Evolutionary conservation across 2,329 filamentous ascomycete genomes (phyloP).

Genomic region (Didymella lethalis): DNA sequence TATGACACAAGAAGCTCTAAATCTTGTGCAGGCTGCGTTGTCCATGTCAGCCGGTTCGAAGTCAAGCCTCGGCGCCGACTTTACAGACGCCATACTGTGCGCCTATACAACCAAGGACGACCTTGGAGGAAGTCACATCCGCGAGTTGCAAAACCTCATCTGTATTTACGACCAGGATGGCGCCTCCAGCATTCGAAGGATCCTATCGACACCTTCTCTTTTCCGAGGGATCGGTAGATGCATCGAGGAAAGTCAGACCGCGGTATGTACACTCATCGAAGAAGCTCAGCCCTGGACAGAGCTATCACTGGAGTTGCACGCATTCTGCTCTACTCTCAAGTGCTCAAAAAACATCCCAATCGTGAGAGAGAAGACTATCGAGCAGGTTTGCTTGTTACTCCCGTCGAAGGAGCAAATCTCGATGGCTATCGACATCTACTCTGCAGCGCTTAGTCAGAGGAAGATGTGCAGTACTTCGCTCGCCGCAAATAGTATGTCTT

Average conservation of each 20-base stretch:
- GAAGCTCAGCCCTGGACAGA: conserved; percentile 27
- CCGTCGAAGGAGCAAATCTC: conserved; percentile 23
- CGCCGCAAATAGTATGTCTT: not conserved
- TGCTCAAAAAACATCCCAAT: conserved; percentile 21
- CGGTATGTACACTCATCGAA: conserved; percentile 30
- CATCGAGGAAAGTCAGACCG: conserved; percentile 33
- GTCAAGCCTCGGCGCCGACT: conserved; percentile 15
- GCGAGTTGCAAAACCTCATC: conserved; percentile 30
- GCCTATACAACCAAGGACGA: conserved; percentile 21
- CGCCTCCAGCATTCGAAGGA: conserved; percentile 25
- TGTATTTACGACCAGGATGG: conserved; percentile 22
- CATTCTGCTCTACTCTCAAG: conserved; percentile 30
- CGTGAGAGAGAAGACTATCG: conserved; percentile 5
- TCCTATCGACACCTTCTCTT: conserved; percentile 30
- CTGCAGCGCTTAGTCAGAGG: conserved; percentile 3
- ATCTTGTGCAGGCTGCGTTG: conserved; percentile 33
- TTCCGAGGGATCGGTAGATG: conserved; percentile 36
- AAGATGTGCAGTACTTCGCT: not conserved
- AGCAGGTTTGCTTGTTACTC: conserved; percentile 19
- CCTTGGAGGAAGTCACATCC: conserved; percentile 32
- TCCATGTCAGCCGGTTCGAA: conserved; percentile 18
- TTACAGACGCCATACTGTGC: conserved; percentile 23
- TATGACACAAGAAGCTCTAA: conserved; percentile 31
- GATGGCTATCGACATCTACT: conserved; percentile 30
- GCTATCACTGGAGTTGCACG: conserved; percentile 32